A percentile compares a stretch with the other conserved stretches of the same genome.
These are phyloP conservation scores for Diaporthe eres DNA, from an alignment of 2,329 filamentous ascomycete species.

Conservation along the genomic window DNA sequence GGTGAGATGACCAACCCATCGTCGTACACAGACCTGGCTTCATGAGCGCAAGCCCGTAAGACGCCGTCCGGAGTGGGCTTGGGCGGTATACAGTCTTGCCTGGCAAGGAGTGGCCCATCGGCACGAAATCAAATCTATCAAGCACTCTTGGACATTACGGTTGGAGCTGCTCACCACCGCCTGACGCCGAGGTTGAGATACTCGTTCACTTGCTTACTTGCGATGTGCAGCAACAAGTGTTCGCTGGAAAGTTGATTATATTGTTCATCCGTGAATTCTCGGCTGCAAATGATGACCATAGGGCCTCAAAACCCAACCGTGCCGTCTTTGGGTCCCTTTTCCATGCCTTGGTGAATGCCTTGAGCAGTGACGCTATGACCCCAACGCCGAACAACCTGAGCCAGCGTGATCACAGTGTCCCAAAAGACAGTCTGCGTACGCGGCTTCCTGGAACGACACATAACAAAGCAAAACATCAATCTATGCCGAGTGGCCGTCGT, in stretches of 20 bases:
- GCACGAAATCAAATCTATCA: not conserved
- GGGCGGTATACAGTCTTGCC: not conserved
- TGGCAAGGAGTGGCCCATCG: not conserved
- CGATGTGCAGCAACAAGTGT: not conserved
- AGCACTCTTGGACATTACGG: not conserved
- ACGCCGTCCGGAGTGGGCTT: no score
- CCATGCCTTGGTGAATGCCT: conserved; percentile 6
- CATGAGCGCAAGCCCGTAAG: no score
- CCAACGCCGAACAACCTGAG: conserved; percentile 28
- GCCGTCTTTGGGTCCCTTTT: conserved; percentile 6
- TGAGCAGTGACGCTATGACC: conserved; percentile 15
- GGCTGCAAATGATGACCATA: not conserved
- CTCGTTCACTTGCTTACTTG: not conserved
- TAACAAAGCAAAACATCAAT: not conserved
- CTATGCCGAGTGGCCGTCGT: not conserved
- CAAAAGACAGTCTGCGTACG: not conserved
- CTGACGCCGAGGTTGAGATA: not conserved
- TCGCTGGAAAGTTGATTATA: not conserved
- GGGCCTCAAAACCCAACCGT: not conserved
- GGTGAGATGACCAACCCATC: no score
- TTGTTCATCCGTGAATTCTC: not conserved
- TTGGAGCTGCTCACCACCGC: not conserved
- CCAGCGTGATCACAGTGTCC: conserved; percentile 8
- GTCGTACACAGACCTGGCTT: no score
- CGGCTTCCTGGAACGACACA: not conserved